Base-by-base conservation (phyloP, 306 rosid genomes). In the Vigna angularis region DNA sequence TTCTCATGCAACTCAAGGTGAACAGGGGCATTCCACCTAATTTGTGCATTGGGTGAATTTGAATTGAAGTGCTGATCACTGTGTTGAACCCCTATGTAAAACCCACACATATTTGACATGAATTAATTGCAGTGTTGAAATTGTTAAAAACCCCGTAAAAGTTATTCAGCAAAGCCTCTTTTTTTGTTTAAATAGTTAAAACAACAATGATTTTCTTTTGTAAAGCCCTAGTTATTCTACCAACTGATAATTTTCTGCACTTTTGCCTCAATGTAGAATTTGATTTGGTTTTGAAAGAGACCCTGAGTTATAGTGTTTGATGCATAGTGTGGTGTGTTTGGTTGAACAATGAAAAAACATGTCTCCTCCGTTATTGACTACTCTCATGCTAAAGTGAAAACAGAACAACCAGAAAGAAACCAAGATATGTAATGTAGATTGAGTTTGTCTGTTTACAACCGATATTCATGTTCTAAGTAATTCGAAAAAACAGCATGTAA, bases 371-470 rank as follows among this genome's bases (percentile, higher is more conserved):
- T 32, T 12, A 4, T 22, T 62, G 49, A 22, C 57, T 64, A 50
- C 47, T 70, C 49, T 49, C 48, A 22, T 62, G 34, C 30, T 61
- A 4, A 24, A 51, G 80, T 1, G 24, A 51, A 58, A 70, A 53
- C 18, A 45, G 73, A 82, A 42, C 53, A 70, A 2, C 48, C 38
- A 15, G 73, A 30, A 44, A 50, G 44, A 73, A 72, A 65, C 53
- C 36, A 45, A 38, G 34, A 24, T 34, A 18, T 36, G 12, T 22
- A 8, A 18, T 36, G 12, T 22, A 8, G 52, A 53, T n/a, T 59
- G 76, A 24, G 26, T 64, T 48, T 24, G 47, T 44, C 72, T 38
- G 20, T 66, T 34, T 11, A 7, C 50, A 45, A 42, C 14, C 34
- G 47, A 36, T 70, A 36, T 49, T 38, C 26, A 48, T 34, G 49